phyloP scores from a whole-genome alignment of 2,329 filamentous ascomycete species.

The Keithomyces neogunnii region DNA sequence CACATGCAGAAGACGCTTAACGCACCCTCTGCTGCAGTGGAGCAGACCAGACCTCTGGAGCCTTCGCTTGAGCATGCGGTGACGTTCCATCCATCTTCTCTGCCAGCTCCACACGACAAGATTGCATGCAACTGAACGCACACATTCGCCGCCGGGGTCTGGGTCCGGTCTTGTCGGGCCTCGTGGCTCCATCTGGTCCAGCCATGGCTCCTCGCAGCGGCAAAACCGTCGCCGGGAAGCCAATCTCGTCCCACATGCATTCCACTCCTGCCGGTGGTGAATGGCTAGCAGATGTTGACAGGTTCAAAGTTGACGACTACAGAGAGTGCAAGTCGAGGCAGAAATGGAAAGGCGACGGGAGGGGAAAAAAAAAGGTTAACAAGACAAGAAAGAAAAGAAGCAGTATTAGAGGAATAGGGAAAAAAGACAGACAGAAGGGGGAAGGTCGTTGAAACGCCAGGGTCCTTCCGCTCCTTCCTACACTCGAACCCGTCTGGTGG shows the following conservation, averaged over 20 bases:
- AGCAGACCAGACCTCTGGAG: neutral
- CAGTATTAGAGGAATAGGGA: too few relatives aligned
- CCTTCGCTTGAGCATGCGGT: conserved; percentile 9
- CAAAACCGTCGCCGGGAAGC: too few relatives aligned
- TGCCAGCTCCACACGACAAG: conserved; percentile 1
- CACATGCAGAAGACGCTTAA: too few relatives aligned
- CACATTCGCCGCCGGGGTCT: neutral
- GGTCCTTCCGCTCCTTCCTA: too few relatives aligned
- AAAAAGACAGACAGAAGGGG: too few relatives aligned
- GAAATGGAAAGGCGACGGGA: neutral
- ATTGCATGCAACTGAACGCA: neutral
- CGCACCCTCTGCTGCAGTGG: too few relatives aligned
- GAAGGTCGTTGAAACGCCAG: too few relatives aligned
- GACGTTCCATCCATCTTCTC: conserved; percentile 15
- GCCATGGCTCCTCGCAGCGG: neutral
- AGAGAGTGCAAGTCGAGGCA: too few relatives aligned
- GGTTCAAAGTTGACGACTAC: too few relatives aligned
- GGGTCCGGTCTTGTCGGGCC: neutral
- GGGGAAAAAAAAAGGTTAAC: neutral
- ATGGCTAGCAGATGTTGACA: too few relatives aligned
- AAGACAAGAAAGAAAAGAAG: too few relatives aligned
- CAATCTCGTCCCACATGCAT: neutral
- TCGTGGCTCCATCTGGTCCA: neutral
- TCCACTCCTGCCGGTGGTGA: too few relatives aligned
- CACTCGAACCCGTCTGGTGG: neutral